Evolutionary conservation across 208 protist genomes (phyloP), one percentile per base, ranked within the genome.

Genomic region (Zelonia costaricensis): DNA sequence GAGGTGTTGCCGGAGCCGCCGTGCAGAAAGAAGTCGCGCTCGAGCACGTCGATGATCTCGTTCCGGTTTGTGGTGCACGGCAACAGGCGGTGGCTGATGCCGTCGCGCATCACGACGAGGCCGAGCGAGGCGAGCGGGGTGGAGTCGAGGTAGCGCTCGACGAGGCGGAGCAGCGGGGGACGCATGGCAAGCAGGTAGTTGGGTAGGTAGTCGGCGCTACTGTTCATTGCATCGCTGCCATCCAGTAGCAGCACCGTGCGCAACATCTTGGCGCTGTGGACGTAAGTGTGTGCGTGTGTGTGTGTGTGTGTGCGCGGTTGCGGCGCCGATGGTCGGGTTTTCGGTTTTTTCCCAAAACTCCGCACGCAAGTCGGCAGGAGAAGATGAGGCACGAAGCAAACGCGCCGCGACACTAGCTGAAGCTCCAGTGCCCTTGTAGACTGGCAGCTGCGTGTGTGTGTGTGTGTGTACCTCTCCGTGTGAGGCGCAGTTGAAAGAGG

Each of bases 151-250:
- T 91, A 91, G 38, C 58, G 38, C 38, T 74, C 54, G 22, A 91
- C 77, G 33, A 86, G 85, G 13, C 58, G 62, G 22, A 82, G 69
- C 35, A 94, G 43, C 15, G 84, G 85, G 6, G 66, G 78, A 7
- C 85, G 80, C 44, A 92, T 65, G 6, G 88, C 88, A 28, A 94
- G 71, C 25, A 92, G 69, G 54, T 89, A 88, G 49, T 80, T 87
- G 31, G 88, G 88, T n/a, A 92, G 74, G 56, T 94, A 94, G 66
- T 94, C 88, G 27, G 76, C 63, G 44, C 76, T 77, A 62, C 65
- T 80, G 59, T 95, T 93, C 76, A 95, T 91, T 43, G 84, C 76
- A 40, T 84, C 86, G 60, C 89, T 92, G 38, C 89, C 86, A 63
- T 95, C 89, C 20, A 95, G 71, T 10, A 95, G 78, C 15, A 95